Conservation (phyloP, 2,329 filamentous ascomycete genomes). For the Fusarium tanahbumbuense region DNA sequence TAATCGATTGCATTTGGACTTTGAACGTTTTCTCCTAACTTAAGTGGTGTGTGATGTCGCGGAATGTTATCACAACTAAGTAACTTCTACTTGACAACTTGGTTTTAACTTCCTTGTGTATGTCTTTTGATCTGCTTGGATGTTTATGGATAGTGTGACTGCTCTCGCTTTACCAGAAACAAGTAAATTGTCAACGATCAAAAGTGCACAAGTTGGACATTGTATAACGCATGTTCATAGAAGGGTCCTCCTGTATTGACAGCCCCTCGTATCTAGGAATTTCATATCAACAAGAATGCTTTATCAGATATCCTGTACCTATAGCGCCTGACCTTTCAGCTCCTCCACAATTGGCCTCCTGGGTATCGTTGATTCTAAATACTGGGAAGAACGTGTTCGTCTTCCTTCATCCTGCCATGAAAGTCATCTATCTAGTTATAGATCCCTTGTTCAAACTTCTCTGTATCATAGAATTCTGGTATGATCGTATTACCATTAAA, state of each 20-base stretch:
- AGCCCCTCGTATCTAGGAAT: neutral
- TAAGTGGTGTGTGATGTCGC: no score
- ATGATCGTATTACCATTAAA: slow-evolving; percentile 89
- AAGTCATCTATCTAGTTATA: slow-evolving; percentile 48
- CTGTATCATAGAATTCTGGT: slow-evolving; percentile 84
- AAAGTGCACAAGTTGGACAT: no score
- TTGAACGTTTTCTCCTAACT: neutral
- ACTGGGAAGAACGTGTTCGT: neutral
- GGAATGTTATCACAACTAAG: no score
- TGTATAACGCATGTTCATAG: neutral
- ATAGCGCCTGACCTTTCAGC: neutral
- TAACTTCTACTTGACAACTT: neutral
- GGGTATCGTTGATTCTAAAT: slow-evolving; percentile 1
- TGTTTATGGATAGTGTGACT: neutral
- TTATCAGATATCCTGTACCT: neutral
- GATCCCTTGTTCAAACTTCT: slow-evolving; percentile 80
- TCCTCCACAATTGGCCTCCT: neutral
- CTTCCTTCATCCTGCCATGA: neutral
- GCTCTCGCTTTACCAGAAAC: no score
- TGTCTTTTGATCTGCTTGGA: neutral
- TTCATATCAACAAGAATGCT: neutral
- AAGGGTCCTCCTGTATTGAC: neutral
- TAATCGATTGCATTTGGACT: slow-evolving; percentile 57
- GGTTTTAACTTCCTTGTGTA: accelerated
- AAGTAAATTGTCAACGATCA: no score